A percentile compares a stretch with the other conserved stretches of the same genome.
These are phyloP conservation scores for Climacium dendroides DNA, from an alignment of 225 moss, liverwort and hornwort genomes.

Conservation along the genomic window DNA sequence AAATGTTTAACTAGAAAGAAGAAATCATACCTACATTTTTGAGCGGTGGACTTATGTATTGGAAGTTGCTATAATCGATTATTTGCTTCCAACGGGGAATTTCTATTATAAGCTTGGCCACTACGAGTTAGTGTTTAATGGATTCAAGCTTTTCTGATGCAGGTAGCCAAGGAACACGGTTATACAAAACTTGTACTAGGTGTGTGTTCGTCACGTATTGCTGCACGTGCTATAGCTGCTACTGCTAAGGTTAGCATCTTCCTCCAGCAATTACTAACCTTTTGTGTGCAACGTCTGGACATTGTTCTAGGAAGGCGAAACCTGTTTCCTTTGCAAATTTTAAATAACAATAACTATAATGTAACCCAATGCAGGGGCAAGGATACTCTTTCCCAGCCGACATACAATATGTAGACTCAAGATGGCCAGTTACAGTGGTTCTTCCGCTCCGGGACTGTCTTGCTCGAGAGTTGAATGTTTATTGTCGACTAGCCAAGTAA, in stretches of 20 bases:
- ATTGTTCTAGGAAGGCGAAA: background rate
- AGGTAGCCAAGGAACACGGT: conserved; percentile 66
- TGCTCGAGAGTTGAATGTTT: conserved; percentile 61
- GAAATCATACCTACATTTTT: background rate
- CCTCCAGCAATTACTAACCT: background rate
- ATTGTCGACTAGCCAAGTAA: conserved; percentile 76
- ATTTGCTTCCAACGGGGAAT: background rate
- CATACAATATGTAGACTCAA: conserved; percentile 76
- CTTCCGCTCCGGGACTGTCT: conserved; percentile 82
- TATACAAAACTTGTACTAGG: conserved; percentile 79
- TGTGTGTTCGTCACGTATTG: conserved; percentile 72
- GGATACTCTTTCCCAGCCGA: conserved; percentile 84
- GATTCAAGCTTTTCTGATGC: background rate
- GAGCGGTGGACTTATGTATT: background rate
- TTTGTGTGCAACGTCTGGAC: background rate
- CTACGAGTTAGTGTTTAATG: background rate
- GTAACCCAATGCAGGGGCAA: conserved; percentile 46
- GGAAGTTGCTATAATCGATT: background rate
- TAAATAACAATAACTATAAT: background rate
- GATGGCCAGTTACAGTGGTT: conserved; percentile 74
- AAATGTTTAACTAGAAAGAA: background rate
- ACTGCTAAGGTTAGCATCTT: conserved; percentile 70
- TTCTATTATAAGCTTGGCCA: background rate
- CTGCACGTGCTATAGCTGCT: conserved; percentile 69
- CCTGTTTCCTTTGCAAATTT: background rate